phyloP scores from a whole-genome alignment of 129 eudicot species.

The Chrysanthemum lavandulifolium region DNA sequence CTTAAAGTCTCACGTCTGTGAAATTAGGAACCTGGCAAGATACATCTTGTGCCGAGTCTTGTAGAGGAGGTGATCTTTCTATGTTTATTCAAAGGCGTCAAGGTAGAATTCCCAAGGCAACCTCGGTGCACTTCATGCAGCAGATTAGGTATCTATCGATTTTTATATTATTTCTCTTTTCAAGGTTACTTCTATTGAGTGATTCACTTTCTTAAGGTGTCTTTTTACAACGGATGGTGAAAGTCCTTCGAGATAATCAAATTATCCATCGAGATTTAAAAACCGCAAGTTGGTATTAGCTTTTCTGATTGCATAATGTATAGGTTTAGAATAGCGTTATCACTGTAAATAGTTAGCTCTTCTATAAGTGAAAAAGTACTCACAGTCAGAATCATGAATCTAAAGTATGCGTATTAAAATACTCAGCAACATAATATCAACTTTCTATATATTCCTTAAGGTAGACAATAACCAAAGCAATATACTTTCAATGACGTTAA shows the following conservation, averaged over 20 bases:
- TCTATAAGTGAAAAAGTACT: slow-evolving; percentile 6
- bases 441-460: too few species aligned
- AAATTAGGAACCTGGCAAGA: slow-evolving; percentile 81
- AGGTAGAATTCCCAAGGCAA: slow-evolving; percentile 82
- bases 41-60: slow-evolving; percentile 87
- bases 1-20: slow-evolving; percentile 25
- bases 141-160: slow-evolving; percentile 64
- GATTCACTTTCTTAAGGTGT: slow-evolving; percentile 16
- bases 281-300: slow-evolving; percentile 80
- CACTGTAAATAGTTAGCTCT: background rate
- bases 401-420: slow-evolving; percentile 2
- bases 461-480: too few species aligned
- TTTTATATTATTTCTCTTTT: slow-evolving; percentile 3
- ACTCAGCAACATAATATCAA: too few species aligned
- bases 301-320: slow-evolving; percentile 6
- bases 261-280: slow-evolving; percentile 91
- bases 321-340: slow-evolving; percentile 5
- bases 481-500: too few species aligned
- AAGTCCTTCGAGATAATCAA: slow-evolving; percentile 90
- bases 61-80: slow-evolving; percentile 94
- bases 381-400: background rate
- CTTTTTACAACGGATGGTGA: slow-evolving; percentile 71
- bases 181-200: background rate
- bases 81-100: slow-evolving; percentile 75
- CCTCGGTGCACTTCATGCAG: slow-evolving; percentile 85